Base-by-base conservation (phyloP, 2,329 filamentous ascomycete genomes). In the Monascus ruber region DNA sequence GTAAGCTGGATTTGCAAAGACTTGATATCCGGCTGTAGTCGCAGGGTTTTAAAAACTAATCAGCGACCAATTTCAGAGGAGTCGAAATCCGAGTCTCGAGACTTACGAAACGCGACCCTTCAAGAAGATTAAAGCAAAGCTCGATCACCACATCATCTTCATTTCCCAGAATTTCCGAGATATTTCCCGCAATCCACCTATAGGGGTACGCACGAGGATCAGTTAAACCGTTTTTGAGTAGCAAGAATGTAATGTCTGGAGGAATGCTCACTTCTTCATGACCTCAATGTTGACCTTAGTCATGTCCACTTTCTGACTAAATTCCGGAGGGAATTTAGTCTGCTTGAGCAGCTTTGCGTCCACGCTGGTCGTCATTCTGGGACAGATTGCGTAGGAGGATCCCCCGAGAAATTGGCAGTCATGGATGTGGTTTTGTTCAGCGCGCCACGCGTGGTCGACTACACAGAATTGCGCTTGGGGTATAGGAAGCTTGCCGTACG, bases 131-230 rank as follows among this genome's bases (percentile, higher is more conserved):
- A 64, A 76, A 80, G 51, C 76, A 76, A 34, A 95, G 77, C 64
- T 95, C 88, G 48, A 91, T 91, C 3, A 96, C 83, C 36, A 98
- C 86, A 57, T 98, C 91, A 58, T 98, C 91, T 53, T 98, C 91
- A 50, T 76, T 84, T n/a, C 84, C 84, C 33, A 96, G 69, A 35
- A 96, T 89, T 41, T 85, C 81, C 24, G 82, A 84, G 41, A 98
- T 85, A 60, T 82, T 85, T 53, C 81, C 77, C 4, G 85, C 83
- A 59, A 96, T 95, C 91, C 91, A 98, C 71, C 87, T 95, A 50
- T 36, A 34, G 5, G 17, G 17, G 17, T 17, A 17, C 17, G 17
- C 17, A 17, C 17, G 17, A 17, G 17, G 17, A 3, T 17, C 17
- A 17, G 17, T 17, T 17, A 17, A 17, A 17, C 17, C 3, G 17